Base-by-base conservation (phyloP, 805 yeast genomes). In the Soucietia sequanensis region DNA sequence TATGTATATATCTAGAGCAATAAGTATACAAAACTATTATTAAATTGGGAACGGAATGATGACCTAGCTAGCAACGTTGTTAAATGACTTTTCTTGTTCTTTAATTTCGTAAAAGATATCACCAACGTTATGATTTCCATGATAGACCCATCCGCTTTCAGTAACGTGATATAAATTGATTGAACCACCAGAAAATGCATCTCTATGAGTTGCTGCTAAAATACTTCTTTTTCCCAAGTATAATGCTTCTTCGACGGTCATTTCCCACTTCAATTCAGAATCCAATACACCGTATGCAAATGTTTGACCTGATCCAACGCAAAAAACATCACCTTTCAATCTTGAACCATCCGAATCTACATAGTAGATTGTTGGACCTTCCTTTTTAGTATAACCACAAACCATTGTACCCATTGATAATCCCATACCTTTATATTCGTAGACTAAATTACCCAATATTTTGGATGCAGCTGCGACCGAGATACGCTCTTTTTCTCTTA, bases 271-370 rank as follows among this genome's bases (percentile, higher is more conserved):
- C 65, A 88, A 86, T 51, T 86, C 90, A 22, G 95, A 79, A 60
- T 93, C 99, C 46, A 93, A 72, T 15, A 93, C 99, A 74, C 99
- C 99, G 56, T 93, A 93, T 7, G 99, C 99, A 66, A 93, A 93
- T 2, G 99, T 93, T 70, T 93, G 99, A 65, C 99, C 99, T 1
- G 98, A 91, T 30, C 99, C 99, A 21, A 93, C 99, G 71, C 96
- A 88, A 65, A 93, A 93, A 45, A 90, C 50, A 56, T 91, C 96
- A 37, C 99, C 99, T 59, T 87, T 82, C 54, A 93, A 71, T 65
- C 99, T 80, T 4, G 97, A 84, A 34, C 99, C 99, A 57, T 93
- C 99, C 18, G 95, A 85, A 65, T 93, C 99, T 24, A 93, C 98
- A 52, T 93, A 93, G 66, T 82, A 93, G 35, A 93, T 84, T 17